Percentiles rank a stretch among this genome's conserved stretches.
Conservation (phyloP, 139 green algal genomes). For the Chlamydomonas schloesseri region DNA sequence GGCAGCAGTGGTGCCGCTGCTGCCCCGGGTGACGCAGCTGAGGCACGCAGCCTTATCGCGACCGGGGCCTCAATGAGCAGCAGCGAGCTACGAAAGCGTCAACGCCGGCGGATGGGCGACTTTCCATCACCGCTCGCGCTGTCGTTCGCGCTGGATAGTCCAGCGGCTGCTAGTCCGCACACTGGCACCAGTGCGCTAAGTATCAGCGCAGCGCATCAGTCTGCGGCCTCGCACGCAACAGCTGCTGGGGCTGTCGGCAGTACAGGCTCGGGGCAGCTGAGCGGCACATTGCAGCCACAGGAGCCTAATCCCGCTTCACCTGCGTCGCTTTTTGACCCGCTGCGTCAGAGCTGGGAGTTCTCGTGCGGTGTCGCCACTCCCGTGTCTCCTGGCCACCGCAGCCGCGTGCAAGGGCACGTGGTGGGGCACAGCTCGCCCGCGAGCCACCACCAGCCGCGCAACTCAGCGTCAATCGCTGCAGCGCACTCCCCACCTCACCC, state of each 20-base stretch:
- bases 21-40: neutral
- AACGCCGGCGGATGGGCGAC: slow-evolving; percentile 24
- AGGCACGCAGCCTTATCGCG: slow-evolving; percentile 7
- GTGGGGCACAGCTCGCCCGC: neutral
- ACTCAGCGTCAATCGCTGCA: neutral
- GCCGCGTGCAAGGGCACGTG: neutral
- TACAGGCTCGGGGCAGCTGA: too few relatives aligned
- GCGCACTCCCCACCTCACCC: neutral
- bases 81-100: slow-evolving; percentile 12
- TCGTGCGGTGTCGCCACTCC: slow-evolving; percentile 11
- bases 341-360: slow-evolving; percentile 32
- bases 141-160: neutral
- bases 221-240: too few relatives aligned
- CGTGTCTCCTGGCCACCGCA: neutral
- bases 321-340: neutral
- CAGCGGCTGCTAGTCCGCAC: too few relatives aligned
- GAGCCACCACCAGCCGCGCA: too few relatives aligned
- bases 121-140: neutral
- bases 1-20: neutral
- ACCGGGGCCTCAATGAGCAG: neutral
- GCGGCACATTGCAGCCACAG: too few relatives aligned
- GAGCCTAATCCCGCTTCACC: too few relatives aligned
- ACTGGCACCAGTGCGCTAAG: too few relatives aligned
- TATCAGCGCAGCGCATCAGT: too few relatives aligned
- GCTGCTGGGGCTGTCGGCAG: too few relatives aligned